phyloP scores from a whole-genome alignment of 441 rosid genomes.

The Bocquillonia castaneifolia region DNA sequence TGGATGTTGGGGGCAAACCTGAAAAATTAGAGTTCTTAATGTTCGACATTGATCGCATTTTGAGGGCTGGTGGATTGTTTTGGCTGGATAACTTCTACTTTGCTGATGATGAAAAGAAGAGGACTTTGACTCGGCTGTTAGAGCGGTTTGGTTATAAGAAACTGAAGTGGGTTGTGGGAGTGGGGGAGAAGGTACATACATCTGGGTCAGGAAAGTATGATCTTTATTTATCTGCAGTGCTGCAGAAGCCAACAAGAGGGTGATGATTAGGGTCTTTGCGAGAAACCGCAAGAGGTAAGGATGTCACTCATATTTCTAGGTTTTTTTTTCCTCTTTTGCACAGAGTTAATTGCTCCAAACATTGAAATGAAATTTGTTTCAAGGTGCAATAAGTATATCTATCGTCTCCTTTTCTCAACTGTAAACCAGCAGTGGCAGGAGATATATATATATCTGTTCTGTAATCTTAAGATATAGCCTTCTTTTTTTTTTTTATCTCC shows the following conservation, averaged over 20 bases:
- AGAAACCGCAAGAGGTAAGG: conserved; percentile 24
- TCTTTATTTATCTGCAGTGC: conserved; percentile 75
- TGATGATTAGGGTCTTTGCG: conserved; percentile 25
- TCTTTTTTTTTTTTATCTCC: conserved; percentile 3
- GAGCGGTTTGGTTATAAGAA: conserved; percentile 89
- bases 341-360: conserved; percentile 21
- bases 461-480: no score
- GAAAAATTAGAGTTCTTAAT: conserved; percentile 89
- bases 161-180: conserved; percentile 91
- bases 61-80: conserved; percentile 74
- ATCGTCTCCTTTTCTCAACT: conserved; percentile 23
- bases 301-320: conserved; percentile 5
- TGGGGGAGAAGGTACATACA: conserved; percentile 71
- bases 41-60: conserved; percentile 83
- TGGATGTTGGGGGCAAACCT: conserved; percentile 57
- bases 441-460: conserved; percentile 10
- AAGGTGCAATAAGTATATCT: conserved; percentile 28
- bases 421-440: conserved; percentile 23
- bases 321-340: conserved; percentile 13
- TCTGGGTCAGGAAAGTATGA: conserved; percentile 47
- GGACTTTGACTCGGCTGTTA: conserved; percentile 58
- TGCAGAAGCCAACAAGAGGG: conserved; percentile 80
- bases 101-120: conserved; percentile 63
- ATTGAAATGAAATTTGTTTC: conserved; percentile 28
- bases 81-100: conserved; percentile 84